Percentiles rank a stretch among this genome's conserved stretches.
These are phyloP conservation scores for Alternaria sp. DNA, from an alignment of 2,329 filamentous ascomycete genomes.

Conservation along the genomic window DNA sequence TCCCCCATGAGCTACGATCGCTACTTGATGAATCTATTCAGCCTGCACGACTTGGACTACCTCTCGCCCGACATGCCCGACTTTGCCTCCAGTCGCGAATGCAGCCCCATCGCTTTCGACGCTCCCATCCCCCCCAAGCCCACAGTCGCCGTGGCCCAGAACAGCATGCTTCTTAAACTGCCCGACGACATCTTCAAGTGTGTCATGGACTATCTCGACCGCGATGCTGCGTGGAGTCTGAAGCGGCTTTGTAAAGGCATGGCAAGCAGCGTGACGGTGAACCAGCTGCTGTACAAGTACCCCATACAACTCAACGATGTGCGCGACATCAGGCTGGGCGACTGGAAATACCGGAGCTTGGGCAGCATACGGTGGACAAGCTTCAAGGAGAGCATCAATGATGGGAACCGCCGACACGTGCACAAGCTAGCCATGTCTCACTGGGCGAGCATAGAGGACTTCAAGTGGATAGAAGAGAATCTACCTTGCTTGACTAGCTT, in stretches of 20 bases:
- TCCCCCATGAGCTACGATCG: slow-evolving; percentile 20
- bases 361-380: slow-evolving; percentile 41
- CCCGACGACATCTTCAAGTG: slow-evolving; percentile 50
- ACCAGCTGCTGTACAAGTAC: slow-evolving; percentile 44
- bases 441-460: slow-evolving; percentile 48
- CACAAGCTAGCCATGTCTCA: slow-evolving; percentile 49
- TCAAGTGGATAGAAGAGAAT: slow-evolving; percentile 49
- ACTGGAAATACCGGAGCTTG: slow-evolving; percentile 45
- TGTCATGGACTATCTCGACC: slow-evolving; percentile 46
- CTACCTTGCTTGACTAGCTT: slow-evolving; percentile 44
- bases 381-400: slow-evolving; percentile 45
- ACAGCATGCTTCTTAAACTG: slow-evolving; percentile 41
- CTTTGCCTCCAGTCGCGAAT: slow-evolving; percentile 32
- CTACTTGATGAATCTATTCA: slow-evolving; percentile 27
- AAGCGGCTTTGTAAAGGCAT: slow-evolving; percentile 46
- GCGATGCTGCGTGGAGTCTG: slow-evolving; percentile 44
- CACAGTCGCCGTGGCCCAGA: slow-evolving; percentile 22
- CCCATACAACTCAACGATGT: slow-evolving; percentile 44
- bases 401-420: slow-evolving; percentile 42
- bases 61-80: slow-evolving; percentile 27
- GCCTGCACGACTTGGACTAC: slow-evolving; percentile 32
- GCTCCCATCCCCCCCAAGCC: slow-evolving; percentile 26
- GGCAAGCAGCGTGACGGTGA: slow-evolving; percentile 39
- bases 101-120: slow-evolving; percentile 34
- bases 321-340: slow-evolving; percentile 39